Evolutionary conservation across 768 basidiomycete species (phyloP).

Genomic region (Boletus pseudo-olivaceus): DNA sequence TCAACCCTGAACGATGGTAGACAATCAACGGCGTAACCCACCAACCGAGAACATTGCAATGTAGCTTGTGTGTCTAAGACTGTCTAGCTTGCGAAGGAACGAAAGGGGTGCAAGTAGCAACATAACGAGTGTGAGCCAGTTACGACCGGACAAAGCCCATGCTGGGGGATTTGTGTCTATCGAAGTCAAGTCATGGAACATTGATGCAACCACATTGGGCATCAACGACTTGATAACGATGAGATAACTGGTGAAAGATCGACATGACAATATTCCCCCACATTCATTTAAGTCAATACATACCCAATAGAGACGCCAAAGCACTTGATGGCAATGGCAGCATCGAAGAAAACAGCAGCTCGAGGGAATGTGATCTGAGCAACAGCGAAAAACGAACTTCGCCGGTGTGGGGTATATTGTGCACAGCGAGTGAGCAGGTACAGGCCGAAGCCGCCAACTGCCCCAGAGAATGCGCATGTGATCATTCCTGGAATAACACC

Average conservation of each 20-base stretch:
- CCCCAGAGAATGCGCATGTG: conserved; percentile 80
- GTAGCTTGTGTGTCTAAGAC: conserved; percentile 87
- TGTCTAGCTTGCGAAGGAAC: conserved; percentile 81
- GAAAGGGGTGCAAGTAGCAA: conserved; percentile 72
- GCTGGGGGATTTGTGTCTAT: conserved; percentile 60
- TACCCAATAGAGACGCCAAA: conserved; percentile 94
- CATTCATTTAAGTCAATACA: conserved; percentile 13
- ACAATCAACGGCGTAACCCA: conserved; percentile 36
- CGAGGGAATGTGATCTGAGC: conserved; percentile 86
- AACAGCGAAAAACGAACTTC: conserved; percentile 79
- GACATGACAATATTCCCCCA: neutral
- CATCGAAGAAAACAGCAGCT: conserved; percentile 86
- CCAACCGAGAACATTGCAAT: conserved; percentile 88
- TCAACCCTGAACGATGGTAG: neutral
- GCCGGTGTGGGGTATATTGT: conserved; percentile 65
- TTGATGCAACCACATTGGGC: conserved; percentile 82
- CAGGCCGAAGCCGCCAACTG: conserved; percentile 76
- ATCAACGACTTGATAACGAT: conserved; percentile 92
- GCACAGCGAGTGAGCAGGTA: conserved; percentile 88
- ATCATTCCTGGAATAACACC: conserved; percentile 88
- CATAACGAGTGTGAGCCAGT: conserved; percentile 84
- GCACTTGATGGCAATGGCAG: conserved; percentile 93
- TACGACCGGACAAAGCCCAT: conserved; percentile 73
- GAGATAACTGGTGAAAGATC: conserved; percentile 54
- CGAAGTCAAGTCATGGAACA: conserved; percentile 77